A percentile compares a stretch with the other conserved stretches of the same genome.
Evolutionary conservation across 2,329 filamentous ascomycete species (phyloP).

Genomic region (Camptophora hylomeconis): DNA sequence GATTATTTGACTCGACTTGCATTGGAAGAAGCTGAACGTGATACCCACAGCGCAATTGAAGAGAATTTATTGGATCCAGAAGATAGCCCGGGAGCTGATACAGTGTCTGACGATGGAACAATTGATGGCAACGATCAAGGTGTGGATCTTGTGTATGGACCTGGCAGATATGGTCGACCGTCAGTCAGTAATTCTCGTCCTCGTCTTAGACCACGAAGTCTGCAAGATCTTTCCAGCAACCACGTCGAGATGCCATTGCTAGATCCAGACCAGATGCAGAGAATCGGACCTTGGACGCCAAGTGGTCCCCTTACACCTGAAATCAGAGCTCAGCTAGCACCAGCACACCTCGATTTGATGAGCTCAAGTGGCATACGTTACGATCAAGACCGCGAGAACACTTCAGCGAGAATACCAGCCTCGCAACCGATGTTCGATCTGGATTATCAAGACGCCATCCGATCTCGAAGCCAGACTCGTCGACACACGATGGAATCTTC

Average conservation of each 20-base stretch:
- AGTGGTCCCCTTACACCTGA: slow-evolving; percentile 10
- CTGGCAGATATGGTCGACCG: slow-evolving; percentile 10
- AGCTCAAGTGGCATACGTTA: slow-evolving; percentile 1
- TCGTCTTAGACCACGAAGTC: slow-evolving; percentile 13
- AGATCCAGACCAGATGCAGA: slow-evolving; percentile 14
- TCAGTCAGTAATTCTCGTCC: slow-evolving; percentile 8
- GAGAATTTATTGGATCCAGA: slow-evolving; percentile 16
- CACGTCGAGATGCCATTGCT: slow-evolving; percentile 18
- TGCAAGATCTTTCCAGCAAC: slow-evolving; percentile 15
- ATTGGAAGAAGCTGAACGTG: slow-evolving; percentile 14
- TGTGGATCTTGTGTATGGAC: slow-evolving; percentile 12
- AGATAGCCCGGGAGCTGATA: slow-evolving; percentile 17
- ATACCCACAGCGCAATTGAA: slow-evolving; percentile 13
- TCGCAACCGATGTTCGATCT: too few species aligned
- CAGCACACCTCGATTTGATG: slow-evolving; percentile 8
- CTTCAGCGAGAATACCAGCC: too few species aligned
- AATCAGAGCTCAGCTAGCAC: slow-evolving; percentile 6
- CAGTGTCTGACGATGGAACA: slow-evolving; percentile 18
- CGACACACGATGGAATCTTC: slow-evolving; percentile 4
- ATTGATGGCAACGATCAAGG: slow-evolving; percentile 17
- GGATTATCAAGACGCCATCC: too few species aligned
- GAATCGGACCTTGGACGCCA: slow-evolving; percentile 15
- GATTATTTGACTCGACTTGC: slow-evolving; percentile 53
- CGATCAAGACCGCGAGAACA: too few species aligned
- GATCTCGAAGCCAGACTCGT: slow-evolving; percentile 5